Base-by-base conservation (phyloP, 768 basidiomycete genomes). In the Tricholoma matsutake region DNA sequence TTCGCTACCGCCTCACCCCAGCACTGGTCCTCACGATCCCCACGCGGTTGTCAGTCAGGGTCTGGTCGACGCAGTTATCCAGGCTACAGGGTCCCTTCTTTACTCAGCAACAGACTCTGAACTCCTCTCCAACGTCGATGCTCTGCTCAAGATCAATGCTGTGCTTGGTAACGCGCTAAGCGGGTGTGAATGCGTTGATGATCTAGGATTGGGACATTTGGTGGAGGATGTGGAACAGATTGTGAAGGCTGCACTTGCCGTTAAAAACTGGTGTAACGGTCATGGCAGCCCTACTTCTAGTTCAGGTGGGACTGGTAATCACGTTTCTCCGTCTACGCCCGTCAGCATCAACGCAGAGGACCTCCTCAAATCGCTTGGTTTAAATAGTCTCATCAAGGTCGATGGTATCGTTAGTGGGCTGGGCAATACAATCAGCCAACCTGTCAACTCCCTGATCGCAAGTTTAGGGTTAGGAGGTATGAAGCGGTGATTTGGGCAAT, bases 321-420 rank as follows among this genome's bases (percentile, higher is more conserved):
- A 16, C 29, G 2, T 16, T 8, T 29, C 49, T 51, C 28, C 14
- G 7, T 49, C 47, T 34, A 20, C 55, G 43, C 56, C 55, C 16
- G 62, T 67, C 35, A 67, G 57, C 25, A 37, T 67, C 29, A 57
- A 67, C n/a, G 59, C 63, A 20, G 25, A 67, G 16, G 28, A 43
- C 16, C 61, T 66, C n/a, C 56, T 68, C n/a, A n/a, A 51, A 5
- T 55, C 61, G 18, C 63, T 68, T 31, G 65, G 61, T 9, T 45
- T 66, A 56, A 59, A 61, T 31, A n/a, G 45, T 14, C 22, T 52
- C 6, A 28, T 62, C 22, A 22, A 55, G 22, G 60, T 68, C 1
- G 55, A 66, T 31, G 60, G 65, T 31, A 25, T 35, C 2, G 45
- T 66, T 10, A 25, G 31, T 28, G 66, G 64, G 7, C 54, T 68